Evolutionary conservation across 176 grass and related monocot species (phyloP).

Genomic region (Bothriochloa decipiens): DNA sequence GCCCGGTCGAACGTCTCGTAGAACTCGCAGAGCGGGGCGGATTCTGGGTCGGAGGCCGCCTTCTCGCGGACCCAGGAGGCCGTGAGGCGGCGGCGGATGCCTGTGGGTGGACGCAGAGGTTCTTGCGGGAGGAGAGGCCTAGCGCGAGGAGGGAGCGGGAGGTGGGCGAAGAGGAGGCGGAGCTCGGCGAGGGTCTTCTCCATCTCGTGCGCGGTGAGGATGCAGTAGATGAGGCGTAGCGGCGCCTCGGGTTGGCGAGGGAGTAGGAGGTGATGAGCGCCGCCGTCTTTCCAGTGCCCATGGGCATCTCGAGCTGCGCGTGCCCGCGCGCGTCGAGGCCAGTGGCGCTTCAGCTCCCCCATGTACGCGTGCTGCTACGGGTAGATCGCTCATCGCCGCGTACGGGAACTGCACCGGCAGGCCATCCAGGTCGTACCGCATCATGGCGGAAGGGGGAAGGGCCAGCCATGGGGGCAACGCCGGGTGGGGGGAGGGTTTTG

Average conservation of each 20-base stretch:
- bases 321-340: slow-evolving; percentile 88
- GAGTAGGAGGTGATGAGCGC: slow-evolving; percentile 82
- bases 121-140: slow-evolving; percentile 52
- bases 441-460: slow-evolving; percentile 52
- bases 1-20: slow-evolving; percentile 84
- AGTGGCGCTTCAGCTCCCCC: slow-evolving; percentile 75
- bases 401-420: slow-evolving; percentile 88
- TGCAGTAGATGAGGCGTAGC: slow-evolving; percentile 91
- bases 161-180: slow-evolving; percentile 60
- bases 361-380: slow-evolving; percentile 96
- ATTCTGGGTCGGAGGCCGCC: slow-evolving; percentile 56
- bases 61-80: slow-evolving; percentile 82
- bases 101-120: slow-evolving; percentile 82
- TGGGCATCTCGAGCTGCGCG: slow-evolving; percentile 94
- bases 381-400: slow-evolving; percentile 66
- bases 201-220: slow-evolving; percentile 98
- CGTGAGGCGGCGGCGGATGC: slow-evolving; percentile 78
- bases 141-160: slow-evolving; percentile 66
- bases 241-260: slow-evolving; percentile 51
- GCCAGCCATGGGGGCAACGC: too few relatives aligned
- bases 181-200: slow-evolving; percentile 93
- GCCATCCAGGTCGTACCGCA: slow-evolving; percentile 53
- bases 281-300: slow-evolving; percentile 89
- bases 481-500: too few relatives aligned
- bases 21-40: slow-evolving; percentile 68